Evolutionary conservation across 2,329 filamentous ascomycete species (phyloP).

Genomic region (Emmonsia crescens): DNA sequence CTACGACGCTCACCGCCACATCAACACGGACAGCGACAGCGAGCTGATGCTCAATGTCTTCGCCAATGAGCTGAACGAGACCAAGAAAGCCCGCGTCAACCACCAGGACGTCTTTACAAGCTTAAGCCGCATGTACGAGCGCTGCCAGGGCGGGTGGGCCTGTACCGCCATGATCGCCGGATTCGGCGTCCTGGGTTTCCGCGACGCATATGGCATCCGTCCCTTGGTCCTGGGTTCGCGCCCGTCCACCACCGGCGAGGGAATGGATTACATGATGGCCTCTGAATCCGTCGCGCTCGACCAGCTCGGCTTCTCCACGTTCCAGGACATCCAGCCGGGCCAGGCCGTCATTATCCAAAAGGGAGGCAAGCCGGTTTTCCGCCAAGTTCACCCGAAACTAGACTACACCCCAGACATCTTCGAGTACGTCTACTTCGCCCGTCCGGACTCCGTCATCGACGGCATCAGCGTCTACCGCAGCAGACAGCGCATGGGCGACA

Average conservation of each 20-base stretch:
- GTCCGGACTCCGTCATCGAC: conserved; percentile 73
- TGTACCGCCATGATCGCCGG: conserved; percentile 72
- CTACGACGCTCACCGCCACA: conserved; percentile 67
- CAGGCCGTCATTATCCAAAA: conserved; percentile 80
- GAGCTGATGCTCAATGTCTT: conserved; percentile 85
- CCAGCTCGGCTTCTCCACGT: conserved; percentile 68
- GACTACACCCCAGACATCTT: conserved; percentile 78
- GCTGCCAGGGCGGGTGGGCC: conserved; percentile 65
- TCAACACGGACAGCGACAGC: conserved; percentile 83
- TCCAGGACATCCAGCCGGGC: conserved; percentile 68
- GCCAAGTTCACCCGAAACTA: conserved; percentile 57
- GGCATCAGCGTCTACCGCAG: conserved; percentile 78
- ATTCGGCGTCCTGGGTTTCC: conserved; percentile 71
- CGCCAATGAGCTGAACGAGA: conserved; percentile 68
- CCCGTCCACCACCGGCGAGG: conserved; percentile 52
- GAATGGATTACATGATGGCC: conserved; percentile 79
- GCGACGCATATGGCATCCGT: conserved; percentile 71
- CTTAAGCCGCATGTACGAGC: conserved; percentile 59
- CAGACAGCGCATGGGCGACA: conserved; percentile 75
- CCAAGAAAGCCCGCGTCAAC: conserved; percentile 71
- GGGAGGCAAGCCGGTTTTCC: conserved; percentile 60
- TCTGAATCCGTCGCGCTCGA: conserved; percentile 77
- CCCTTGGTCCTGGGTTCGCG: conserved; percentile 70
- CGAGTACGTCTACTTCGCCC: conserved; percentile 78
- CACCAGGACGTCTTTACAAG: conserved; percentile 64